Percentiles rank a stretch among this genome's conserved stretches.
Evolutionary conservation across 164 flowering plant genomes (phyloP).

Genomic region (Vitis rupestris): DNA sequence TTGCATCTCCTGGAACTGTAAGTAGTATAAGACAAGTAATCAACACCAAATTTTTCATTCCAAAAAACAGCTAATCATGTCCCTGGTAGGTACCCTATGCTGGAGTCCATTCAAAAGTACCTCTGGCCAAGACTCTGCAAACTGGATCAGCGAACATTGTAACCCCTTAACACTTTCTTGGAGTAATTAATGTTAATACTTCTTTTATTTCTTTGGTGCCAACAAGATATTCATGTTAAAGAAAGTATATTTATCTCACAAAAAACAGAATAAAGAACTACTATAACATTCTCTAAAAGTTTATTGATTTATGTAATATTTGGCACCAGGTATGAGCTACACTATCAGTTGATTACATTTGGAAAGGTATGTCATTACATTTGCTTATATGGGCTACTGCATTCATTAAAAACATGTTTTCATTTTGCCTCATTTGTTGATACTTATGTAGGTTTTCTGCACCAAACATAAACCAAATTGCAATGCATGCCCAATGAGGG

Average conservation of each 20-base stretch:
- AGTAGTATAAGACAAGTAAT: slow-evolving; percentile 8
- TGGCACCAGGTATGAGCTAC: slow-evolving; percentile 81
- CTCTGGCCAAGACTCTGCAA: slow-evolving; percentile 63
- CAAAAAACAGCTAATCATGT: slow-evolving; percentile 1
- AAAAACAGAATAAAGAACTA: not conserved
- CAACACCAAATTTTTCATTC: not conserved
- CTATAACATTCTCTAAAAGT: not conserved
- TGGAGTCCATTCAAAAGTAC: slow-evolving; percentile 52
- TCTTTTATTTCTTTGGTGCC: too few species aligned
- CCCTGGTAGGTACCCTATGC: slow-evolving; percentile 40
- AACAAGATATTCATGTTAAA: too few species aligned
- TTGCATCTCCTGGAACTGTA: slow-evolving; percentile 55
- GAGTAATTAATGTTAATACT: not conserved
- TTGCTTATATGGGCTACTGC: not conserved
- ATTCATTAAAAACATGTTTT: not conserved
- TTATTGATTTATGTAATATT: slow-evolving; percentile 13
- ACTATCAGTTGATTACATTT: slow-evolving; percentile 93
- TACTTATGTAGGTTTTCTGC: slow-evolving; percentile 79
- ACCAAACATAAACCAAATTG: slow-evolving; percentile 93
- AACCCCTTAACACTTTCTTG: slow-evolving; percentile 13
- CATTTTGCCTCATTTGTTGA: not conserved
- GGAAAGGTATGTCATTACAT: slow-evolving; percentile 71
- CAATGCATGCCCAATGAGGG: slow-evolving; percentile 95
- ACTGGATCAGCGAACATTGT: slow-evolving; percentile 54
- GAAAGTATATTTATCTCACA: not conserved